Evolutionary conservation across 2,329 filamentous ascomycete species (phyloP), one percentile per base, ranked within the genome.

Genomic region (Westerdykella ornata): DNA sequence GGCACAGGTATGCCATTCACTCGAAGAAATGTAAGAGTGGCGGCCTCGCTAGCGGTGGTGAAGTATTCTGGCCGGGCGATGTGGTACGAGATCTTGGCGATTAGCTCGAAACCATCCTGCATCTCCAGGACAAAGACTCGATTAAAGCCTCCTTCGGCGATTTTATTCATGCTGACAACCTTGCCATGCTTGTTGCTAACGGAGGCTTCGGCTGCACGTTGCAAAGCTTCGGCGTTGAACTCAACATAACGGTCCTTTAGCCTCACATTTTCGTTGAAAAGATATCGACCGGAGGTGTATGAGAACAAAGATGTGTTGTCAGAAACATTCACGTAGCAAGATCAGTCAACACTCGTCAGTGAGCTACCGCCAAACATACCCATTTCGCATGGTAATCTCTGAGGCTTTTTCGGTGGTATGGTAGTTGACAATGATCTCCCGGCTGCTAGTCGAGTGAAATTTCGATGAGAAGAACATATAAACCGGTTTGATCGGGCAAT

Each of bases 31-130:
- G 51, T 47, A 8, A 66, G 53, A 7, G 56, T 67, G 6, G 64
- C 63, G 36, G 52, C 63, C 37, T 67, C 59, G 47, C 63, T 67
- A 19, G 57, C 60, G 3, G 56, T 59, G 6, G 57, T 50, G 38
- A 40, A 43, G 22, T 45, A 40, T 22, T 44, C 16, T 31, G 49
- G 49, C 36, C 26, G 15, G 31, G 42, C 26, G 17, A 45, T 47
- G 26, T 43, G 43, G 39, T 51, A 53, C 26, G 48, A 41, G 22
- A 53, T 44, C 19, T 46, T 48, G 9, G 41, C 49, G 29, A 53
- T 38, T 26, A 53, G 3, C 35, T 49, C 42, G 36, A 50, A 49
- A 29, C 46, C 50, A 34, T 50, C 45, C 29, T 47, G 34, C 17
- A 49, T 22, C 18, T 28, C 30, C n/a, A 52, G 37, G 19, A 41